These are phyloP conservation scores for Alternaria incomplexa DNA, from an alignment of 2,329 filamentous ascomycete species.

Conservation along the genomic window DNA sequence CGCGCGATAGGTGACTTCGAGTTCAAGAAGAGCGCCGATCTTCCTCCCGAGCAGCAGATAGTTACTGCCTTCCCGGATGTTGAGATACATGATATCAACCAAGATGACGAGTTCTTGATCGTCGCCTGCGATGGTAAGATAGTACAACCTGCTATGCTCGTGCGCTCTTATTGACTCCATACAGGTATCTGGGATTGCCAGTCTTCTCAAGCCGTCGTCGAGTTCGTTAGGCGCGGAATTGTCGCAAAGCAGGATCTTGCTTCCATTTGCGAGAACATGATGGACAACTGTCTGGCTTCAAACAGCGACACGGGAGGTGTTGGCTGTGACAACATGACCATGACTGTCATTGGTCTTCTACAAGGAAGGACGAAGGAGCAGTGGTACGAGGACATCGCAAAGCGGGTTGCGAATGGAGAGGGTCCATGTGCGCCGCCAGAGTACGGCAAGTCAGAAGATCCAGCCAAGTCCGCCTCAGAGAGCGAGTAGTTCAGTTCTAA, in stretches of 20 bases:
- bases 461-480: constrained; percentile 42
- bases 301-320: constrained; percentile 98
- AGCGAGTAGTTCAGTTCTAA: constrained; percentile 47
- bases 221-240: constrained; percentile 96
- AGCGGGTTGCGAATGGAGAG: constrained; percentile 93
- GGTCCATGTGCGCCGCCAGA: constrained; percentile 98
- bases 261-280: constrained; percentile 99
- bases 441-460: constrained; percentile 82
- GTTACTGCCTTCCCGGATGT: constrained; percentile 97
- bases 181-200: constrained; percentile 99
- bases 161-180: constrained; percentile 13
- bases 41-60: constrained; percentile 97
- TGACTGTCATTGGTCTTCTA: constrained; percentile 87
- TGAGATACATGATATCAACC: constrained; percentile 83
- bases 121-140: constrained; percentile 52
- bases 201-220: constrained; percentile 94
- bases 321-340: constrained; percentile 99
- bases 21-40: constrained; percentile 98
- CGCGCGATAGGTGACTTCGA: constrained; percentile 98
- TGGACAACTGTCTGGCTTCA: constrained; percentile 98
- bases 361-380: constrained; percentile 93
- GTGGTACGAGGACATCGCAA: constrained; percentile 96
- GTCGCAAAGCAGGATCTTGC: constrained; percentile 94
- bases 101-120: constrained; percentile 86
- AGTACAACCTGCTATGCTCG: not conserved